Conservation (phyloP, 2,329 filamentous ascomycete species). For the Tolypocladium tundrense region DNA sequence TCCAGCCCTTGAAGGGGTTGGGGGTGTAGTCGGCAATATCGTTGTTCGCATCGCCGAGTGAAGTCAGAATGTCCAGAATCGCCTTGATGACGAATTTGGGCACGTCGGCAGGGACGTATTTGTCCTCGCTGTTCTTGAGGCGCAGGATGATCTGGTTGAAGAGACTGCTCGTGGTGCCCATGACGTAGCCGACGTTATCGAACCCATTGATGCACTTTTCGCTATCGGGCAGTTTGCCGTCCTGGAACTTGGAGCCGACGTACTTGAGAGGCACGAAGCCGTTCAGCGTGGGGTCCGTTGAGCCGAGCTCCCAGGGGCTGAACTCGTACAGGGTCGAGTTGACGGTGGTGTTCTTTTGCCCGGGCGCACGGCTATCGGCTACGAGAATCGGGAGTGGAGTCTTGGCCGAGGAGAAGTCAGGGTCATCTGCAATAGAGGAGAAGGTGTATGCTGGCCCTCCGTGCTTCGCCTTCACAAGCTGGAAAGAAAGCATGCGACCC, state of each 20-base stretch:
- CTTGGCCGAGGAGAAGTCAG: slow-evolving; percentile 29
- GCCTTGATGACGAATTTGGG: slow-evolving; percentile 29
- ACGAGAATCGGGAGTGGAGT: slow-evolving; percentile 40
- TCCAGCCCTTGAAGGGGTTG: slow-evolving; percentile 49
- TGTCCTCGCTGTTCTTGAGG: slow-evolving; percentile 40
- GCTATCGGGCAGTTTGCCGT: slow-evolving; percentile 34
- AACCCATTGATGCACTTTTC: slow-evolving; percentile 50
- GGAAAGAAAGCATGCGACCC: slow-evolving; percentile 76
- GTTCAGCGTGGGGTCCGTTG: slow-evolving; percentile 47
- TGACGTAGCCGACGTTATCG: slow-evolving; percentile 69
- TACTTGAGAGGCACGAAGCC: slow-evolving; percentile 52
- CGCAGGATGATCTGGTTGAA: slow-evolving; percentile 67
- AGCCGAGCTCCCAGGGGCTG: slow-evolving; percentile 56
- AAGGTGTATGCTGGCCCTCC: slow-evolving; percentile 73
- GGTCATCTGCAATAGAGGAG: slow-evolving; percentile 51
- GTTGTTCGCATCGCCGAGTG: slow-evolving; percentile 48
- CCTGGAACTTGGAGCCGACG: slow-evolving; percentile 46
- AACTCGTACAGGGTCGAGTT: slow-evolving; percentile 58
- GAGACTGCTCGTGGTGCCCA: slow-evolving; percentile 71
- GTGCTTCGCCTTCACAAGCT: slow-evolving; percentile 65
- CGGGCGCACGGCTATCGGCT: slow-evolving; percentile 35
- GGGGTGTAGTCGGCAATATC: slow-evolving; percentile 65
- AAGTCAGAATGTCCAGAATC: slow-evolving; percentile 37
- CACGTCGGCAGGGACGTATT: slow-evolving; percentile 40
- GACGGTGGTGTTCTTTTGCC: slow-evolving; percentile 30